Base-by-base conservation (phyloP, 345 rosid genomes). In the Lenwebbia sp. region DNA sequence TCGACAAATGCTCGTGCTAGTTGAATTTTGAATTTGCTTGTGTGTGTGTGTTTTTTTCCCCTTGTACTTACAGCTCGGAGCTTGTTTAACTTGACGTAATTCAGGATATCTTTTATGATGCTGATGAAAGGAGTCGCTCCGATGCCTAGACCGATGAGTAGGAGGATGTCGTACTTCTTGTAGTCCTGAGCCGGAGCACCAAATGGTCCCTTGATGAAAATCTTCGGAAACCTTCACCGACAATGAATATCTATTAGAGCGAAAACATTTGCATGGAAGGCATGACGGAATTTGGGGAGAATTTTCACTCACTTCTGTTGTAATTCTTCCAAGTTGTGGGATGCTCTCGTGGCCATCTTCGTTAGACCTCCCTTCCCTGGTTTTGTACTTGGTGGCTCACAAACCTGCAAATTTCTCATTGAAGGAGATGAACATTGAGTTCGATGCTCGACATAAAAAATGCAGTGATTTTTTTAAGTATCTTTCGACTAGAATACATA, bases 121-220 rank as follows among this genome's bases (percentile, higher is more conserved):
- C 99, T 97, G 84, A 97, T 93, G 86, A 97, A 94, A 57, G 99
- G 99, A 86, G 99, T 97, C 55, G 99, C 99, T 53, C 99, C 99
- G 60, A 96, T 97, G 83, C 99, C 99, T 10, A 97, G 90, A 33
- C 99, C 99, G 75, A 96, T 90, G 47, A 97, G 96, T 23, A 95
- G 88, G 25, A 97, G 93, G 49, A 96, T 92, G 88, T 97, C 99
- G 78, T 86, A 96, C 47, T 92, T 93, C 53, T 89, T 92, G 92
- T 93, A 94, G 88, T 91, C 92, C 82, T 97, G 99, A 82, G 99
- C 99, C 10, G 99, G 99, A 12, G 99, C 99, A 89, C 99, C 99
- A 82, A 88, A 96, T 15, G 99, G 99, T 87, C 99, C 99, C 90
- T 94, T 96, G 85, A 96, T 92, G 51, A 91, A 86, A 84, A 97